These are phyloP conservation scores for Penicillium mononematosum DNA, from an alignment of 495 filamentous ascomycete species.

Conservation along the genomic window DNA sequence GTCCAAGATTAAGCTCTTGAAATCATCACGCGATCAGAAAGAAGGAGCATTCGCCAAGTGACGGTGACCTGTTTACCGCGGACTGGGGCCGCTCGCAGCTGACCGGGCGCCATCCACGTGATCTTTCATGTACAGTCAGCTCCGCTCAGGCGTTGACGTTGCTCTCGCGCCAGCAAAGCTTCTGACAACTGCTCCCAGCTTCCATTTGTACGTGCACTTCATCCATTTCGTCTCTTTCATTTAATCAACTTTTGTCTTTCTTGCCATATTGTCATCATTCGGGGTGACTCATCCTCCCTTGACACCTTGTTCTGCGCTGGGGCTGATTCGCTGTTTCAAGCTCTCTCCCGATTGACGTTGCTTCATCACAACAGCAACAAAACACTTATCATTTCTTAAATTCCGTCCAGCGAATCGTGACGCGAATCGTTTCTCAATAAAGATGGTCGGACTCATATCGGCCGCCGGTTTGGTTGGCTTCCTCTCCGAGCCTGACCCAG, in stretches of 20 bases:
- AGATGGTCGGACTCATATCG: constrained; percentile 91
- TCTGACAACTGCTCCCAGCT: constrained; percentile 37
- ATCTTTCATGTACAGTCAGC: constrained; percentile 25
- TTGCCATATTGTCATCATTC: constrained; percentile 13
- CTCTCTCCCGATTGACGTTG: constrained; percentile 40
- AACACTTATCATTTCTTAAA: constrained; percentile 21
- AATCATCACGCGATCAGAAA: constrained; percentile 23
- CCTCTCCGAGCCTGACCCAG: constrained; percentile 87
- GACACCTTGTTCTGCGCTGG: constrained; percentile 13
- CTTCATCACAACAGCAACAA: constrained; percentile 37
- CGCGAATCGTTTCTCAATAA: constrained; percentile 22
- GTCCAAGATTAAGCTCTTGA: constrained; percentile 10
- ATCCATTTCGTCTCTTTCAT: constrained; percentile 27
- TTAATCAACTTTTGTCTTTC: constrained; percentile 21
- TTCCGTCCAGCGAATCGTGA: constrained; percentile 16
- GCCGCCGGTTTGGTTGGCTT: constrained; percentile 94
- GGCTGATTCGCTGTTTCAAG: constrained; percentile 30
- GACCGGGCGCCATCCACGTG: constrained; percentile 25
- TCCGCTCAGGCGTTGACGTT: constrained; percentile 41
- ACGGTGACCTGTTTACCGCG: constrained; percentile 17
- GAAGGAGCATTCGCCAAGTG: constrained; percentile 26
- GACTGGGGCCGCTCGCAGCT: constrained; percentile 13
- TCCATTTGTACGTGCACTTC: constrained; percentile 26
- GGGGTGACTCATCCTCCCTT: constrained; percentile 15
- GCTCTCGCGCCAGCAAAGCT: constrained; percentile 40